Conservation (phyloP, 768 basidiomycete genomes). For the Podaxis mareebaensis region DNA sequence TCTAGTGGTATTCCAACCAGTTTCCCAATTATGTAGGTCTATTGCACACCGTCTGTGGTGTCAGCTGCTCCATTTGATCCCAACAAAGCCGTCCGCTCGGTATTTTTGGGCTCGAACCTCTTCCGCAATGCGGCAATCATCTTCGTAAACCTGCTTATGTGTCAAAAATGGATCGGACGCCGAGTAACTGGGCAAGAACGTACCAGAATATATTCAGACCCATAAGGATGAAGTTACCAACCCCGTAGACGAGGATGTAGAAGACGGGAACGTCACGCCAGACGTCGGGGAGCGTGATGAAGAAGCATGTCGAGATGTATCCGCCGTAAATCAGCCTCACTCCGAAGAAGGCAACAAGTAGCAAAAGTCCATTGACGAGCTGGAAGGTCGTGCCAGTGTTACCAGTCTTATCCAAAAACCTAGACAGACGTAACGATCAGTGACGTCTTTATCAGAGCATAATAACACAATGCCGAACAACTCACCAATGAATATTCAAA, state of each 20-base stretch:
- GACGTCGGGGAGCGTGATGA: conserved; percentile 55
- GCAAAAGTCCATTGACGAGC: conserved; percentile 67
- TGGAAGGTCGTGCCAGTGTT: conserved; percentile 69
- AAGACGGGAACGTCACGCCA: conserved; percentile 52
- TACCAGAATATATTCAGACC: conserved; percentile 80
- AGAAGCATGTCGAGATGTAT: conserved; percentile 61
- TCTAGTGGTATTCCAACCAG: neutral
- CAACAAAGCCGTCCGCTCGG: conserved; percentile 23
- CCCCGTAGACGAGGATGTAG: conserved; percentile 51
- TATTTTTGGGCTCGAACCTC: conserved; percentile 43
- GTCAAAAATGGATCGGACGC: neutral
- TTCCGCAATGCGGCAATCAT: conserved; percentile 69
- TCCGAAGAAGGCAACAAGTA: conserved; percentile 68
- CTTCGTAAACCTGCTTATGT: conserved; percentile 60
- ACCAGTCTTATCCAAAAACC: conserved; percentile 78
- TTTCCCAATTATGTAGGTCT: neutral
- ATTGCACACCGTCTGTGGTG: neutral
- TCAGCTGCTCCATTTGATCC: conserved; percentile 16
- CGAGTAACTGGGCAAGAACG: conserved; percentile 22
- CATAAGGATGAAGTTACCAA: conserved; percentile 67
- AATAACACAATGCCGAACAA: neutral
- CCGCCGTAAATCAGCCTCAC: conserved; percentile 75
- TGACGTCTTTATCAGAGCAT: neutral
- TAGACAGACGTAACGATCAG: conserved; percentile 23
- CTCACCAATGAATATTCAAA: conserved; percentile 84